phyloP scores from a whole-genome alignment of 768 basidiomycete species.

The Pulveroboletus sp. region DNA sequence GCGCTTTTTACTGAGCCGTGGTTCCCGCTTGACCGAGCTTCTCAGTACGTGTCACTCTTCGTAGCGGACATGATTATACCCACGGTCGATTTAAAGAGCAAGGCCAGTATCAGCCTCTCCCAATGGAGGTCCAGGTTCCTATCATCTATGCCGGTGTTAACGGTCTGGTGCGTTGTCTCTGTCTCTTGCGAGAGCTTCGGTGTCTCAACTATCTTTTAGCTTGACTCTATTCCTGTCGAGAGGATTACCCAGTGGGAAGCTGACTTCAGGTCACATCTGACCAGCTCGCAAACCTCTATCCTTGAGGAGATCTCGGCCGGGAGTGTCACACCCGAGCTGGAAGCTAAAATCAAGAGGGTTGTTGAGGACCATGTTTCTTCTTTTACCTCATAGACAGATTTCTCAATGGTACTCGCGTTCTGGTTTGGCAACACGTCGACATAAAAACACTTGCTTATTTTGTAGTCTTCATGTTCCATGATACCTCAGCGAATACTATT shows the following conservation, averaged over 20 bases:
- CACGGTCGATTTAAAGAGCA: constrained; percentile 57
- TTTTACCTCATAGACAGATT: constrained; percentile 54
- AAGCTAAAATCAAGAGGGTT: constrained; percentile 91
- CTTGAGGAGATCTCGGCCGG: constrained; percentile 84
- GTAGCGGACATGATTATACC: constrained; percentile 4
- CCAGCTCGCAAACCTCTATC: constrained; percentile 65
- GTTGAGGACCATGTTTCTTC: constrained; percentile 85
- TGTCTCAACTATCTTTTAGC: constrained; percentile 37
- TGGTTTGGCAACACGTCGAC: constrained; percentile 15
- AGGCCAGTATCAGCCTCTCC: constrained; percentile 94
- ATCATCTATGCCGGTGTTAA: constrained; percentile 99
- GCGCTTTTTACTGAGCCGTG: constrained; percentile 96
- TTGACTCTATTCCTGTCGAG: constrained; percentile 93
- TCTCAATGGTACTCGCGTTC: constrained; percentile 9
- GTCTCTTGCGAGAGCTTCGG: not conserved
- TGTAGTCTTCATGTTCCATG: constrained; percentile 17
- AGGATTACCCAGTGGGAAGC: constrained; percentile 91
- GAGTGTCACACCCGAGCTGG: constrained; percentile 82
- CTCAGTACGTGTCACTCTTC: constrained; percentile 51
- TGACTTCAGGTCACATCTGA: constrained; percentile 86
- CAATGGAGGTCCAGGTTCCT: constrained; percentile 96
- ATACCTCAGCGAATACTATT: constrained; percentile 29
- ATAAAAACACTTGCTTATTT: constrained; percentile 17
- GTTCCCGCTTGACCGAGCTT: constrained; percentile 96
- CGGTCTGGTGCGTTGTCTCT: constrained; percentile 69